Evolutionary conservation across 148 eudicot genomes (phyloP).

Genomic region (Vaccinium corymbosum): DNA sequence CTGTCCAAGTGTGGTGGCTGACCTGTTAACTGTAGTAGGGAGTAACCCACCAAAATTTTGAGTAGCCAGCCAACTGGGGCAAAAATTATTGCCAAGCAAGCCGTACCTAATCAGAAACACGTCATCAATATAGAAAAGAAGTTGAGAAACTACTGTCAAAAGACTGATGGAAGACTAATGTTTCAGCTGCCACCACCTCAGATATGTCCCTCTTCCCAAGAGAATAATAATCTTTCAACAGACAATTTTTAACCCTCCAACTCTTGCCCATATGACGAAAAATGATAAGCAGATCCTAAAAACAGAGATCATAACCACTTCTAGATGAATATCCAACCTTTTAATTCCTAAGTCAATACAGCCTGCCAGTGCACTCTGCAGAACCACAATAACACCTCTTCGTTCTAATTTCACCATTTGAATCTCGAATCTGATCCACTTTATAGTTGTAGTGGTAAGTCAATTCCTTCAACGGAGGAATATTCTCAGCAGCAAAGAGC

Average conservation of each 20-base stretch:
- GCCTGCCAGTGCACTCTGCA: conserved; percentile 65
- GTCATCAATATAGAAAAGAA: background rate
- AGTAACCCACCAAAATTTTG: background rate
- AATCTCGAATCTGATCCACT: conserved; percentile 59
- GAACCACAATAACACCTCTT: conserved; percentile 87
- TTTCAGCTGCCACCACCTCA: background rate
- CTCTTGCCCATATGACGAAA: background rate
- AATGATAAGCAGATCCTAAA: background rate
- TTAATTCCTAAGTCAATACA: conserved; percentile 42
- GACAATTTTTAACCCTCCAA: background rate
- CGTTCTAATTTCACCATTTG: conserved; percentile 58
- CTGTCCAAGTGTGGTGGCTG: background rate
- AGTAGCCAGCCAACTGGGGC: background rate
- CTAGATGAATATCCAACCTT: background rate
- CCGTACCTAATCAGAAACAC: background rate
- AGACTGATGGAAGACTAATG: background rate
- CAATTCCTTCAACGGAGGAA: conserved; percentile 79
- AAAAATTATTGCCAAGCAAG: background rate
- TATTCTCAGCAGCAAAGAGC: conserved; percentile 86
- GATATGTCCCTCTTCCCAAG: background rate
- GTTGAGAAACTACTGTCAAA: background rate
- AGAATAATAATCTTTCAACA: background rate
- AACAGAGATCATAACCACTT: background rate
- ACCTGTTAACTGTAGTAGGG: background rate
- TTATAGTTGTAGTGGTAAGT: conserved; percentile 74